Evolutionary conservation across 768 basidiomycete species (phyloP), one percentile per base, ranked within the genome.

Genomic region (Astraeus odoratus): DNA sequence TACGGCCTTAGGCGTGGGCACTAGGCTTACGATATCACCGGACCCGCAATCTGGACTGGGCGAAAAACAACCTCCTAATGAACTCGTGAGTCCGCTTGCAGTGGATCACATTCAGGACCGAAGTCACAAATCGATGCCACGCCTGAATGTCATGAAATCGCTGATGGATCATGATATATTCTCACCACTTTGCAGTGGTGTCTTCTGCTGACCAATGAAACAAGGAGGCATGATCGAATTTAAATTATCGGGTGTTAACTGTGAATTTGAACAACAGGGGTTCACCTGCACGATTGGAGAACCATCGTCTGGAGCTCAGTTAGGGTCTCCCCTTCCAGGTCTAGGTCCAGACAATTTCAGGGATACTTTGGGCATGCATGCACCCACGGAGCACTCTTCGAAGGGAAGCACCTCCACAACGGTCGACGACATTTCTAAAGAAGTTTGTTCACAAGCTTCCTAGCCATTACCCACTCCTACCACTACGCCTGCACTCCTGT

Each of bases 1-100:
- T 22, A 38, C 37, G 73, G 73, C 84, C 5, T 66, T 88, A n/a
- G 84, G 83, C 4, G 78, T 88, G 22, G 83, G 85, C n/a, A 64
- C 64, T 27, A 78, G 77, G 42, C 67, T 74, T 63, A 25, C 69
- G 8, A 55, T 65, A 30, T 57, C 53, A 19, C 53, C 54, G 31
- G 57, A 55, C n/a, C 57, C 54, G 39, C 57, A 51, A 39, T 43
- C 55, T 12, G 54, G 50, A 27, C 30, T 58, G 19, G 52, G 37
- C 38, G 58, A 53, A 45, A 57, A 49, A 30, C 49, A 56, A 7
- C 44, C 19, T 7, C 26, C 50, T 1, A 35, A 58, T 25, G 52
- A 54, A 46, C 49, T 63, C 15, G 58, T 51, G 20, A 63, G 60
- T 20, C 46, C 60, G 4, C 35, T 65, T 10, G n/a, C n/a, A n/a